These are phyloP conservation scores for Mortierella claussenii DNA, from an alignment of 192 early-diverging fungal species.

Conservation along the genomic window DNA sequence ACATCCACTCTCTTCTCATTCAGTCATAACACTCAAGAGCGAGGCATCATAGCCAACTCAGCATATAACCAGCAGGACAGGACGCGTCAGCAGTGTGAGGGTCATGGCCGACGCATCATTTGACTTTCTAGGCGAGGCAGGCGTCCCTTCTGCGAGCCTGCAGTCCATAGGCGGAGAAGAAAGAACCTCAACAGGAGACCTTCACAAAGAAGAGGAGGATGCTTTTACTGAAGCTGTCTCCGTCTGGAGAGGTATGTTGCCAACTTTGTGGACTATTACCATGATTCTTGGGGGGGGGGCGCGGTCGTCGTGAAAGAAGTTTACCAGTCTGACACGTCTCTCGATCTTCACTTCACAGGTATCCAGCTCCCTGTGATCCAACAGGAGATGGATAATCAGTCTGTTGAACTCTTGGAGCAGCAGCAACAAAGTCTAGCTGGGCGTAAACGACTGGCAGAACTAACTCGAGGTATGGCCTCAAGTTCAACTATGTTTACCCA, in stretches of 20 bases:
- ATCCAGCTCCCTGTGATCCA: constrained; percentile 78
- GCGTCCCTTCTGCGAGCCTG: constrained; percentile 11
- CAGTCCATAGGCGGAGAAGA: too few relatives aligned
- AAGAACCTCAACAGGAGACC: neutral
- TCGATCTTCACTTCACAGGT: constrained; percentile 47
- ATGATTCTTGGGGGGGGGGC: too few relatives aligned
- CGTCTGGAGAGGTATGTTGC: constrained; percentile 48
- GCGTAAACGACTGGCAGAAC: constrained; percentile 86
- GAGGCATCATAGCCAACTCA: too few relatives aligned
- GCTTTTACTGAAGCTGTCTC: constrained; percentile 43
- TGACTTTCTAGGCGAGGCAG: constrained; percentile 46
- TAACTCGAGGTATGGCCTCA: constrained; percentile 74
- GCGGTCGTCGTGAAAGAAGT: too few relatives aligned
- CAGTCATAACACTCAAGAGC: too few relatives aligned
- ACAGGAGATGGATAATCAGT: constrained; percentile 78
- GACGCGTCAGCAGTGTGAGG: neutral
- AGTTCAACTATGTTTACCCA: neutral
- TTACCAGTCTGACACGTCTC: too few relatives aligned
- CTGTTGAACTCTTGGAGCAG: constrained; percentile 83
- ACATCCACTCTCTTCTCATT: too few relatives aligned
- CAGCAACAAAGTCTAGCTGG: constrained; percentile 82
- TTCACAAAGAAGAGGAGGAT: constrained; percentile 26
- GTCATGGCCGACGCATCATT: constrained; percentile 47
- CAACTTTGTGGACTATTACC: too few relatives aligned
- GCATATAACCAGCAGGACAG: too few relatives aligned